Evolutionary conservation across 306 rosid genomes (phyloP), one percentile per base, ranked within the genome.

Genomic region (Ziziphus jujuba): DNA sequence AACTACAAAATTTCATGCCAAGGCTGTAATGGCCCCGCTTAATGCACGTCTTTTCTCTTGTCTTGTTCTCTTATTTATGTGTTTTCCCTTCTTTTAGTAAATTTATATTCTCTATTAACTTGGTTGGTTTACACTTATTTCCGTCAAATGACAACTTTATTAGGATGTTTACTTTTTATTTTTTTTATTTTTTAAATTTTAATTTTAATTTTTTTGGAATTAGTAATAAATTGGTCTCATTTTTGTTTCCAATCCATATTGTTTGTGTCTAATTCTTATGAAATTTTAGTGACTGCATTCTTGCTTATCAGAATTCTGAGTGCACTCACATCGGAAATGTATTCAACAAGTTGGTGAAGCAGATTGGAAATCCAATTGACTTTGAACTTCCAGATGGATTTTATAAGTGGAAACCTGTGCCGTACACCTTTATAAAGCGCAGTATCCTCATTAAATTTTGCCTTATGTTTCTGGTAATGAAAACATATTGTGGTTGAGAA

Each of bases 301-400:
- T 65, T 67, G 58, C 40, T 57, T 68, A 14, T 61, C 88, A 92
- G 98, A 81, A 75, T 76, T 70, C 84, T 72, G 96, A 90, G 76
- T 76, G 72, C 51, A 69, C 31, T 78, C 78, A 52, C 68, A 61
- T 87, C 57, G 88, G 81, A 34, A 54, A 59, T 69, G 86, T 84
- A 67, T 92, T 92, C 84, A 77, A 76, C 93, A 86, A 87, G 81
- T 80, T 92, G 86, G 44, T 35, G 71, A 87, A 75, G 80, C 75
- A 87, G 81, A 74, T 87, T 63, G 85, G 85, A 65, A 84, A 73
- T 78, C 89, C 92, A 47, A 91, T 81, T 43, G 98, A 92, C 69
- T 92, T 92, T 76, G 87, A 87, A 61, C 97, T 92, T 78, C 98
- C 98, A 22, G 89, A 84, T 20, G 87, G 86, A 85, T 66, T 86